phyloP scores from a whole-genome alignment of 495 filamentous ascomycete species.

The Penicillium paradoxum region DNA sequence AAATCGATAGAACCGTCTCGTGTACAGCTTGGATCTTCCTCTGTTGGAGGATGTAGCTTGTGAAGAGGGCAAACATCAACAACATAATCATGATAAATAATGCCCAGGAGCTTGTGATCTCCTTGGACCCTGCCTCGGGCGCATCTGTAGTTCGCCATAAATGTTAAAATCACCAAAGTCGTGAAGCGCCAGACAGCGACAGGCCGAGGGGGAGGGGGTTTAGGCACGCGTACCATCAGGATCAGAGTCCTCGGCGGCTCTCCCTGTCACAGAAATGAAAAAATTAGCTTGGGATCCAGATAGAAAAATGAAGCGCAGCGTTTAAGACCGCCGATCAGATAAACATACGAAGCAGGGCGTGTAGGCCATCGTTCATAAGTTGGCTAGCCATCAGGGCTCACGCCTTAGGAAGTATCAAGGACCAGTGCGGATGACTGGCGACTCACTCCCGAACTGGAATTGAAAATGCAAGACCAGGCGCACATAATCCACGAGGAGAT shows the following conservation, averaged over 20 bases:
- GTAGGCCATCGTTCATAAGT: conserved; percentile 34
- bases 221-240: conserved; percentile 45
- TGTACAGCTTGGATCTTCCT: conserved; percentile 95
- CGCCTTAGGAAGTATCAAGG: conserved; percentile 20
- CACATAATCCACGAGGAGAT: conserved; percentile 34
- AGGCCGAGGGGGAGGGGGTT: not conserved
- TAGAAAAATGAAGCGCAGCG: not conserved
- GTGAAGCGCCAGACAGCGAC: not conserved
- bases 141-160: conserved; percentile 31
- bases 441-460: conserved; percentile 30
- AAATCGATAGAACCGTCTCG: conserved; percentile 96
- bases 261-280: conserved; percentile 19
- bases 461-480: conserved; percentile 23
- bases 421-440: conserved; percentile 27
- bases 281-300: conserved; percentile 15
- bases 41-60: conserved; percentile 92
- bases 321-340: not conserved
- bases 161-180: conserved; percentile 17
- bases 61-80: conserved; percentile 89
- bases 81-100: conserved; percentile 93
- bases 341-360: conserved; percentile 40
- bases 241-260: conserved; percentile 40
- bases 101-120: conserved; percentile 92
- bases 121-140: conserved; percentile 69
- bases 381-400: conserved; percentile 35